Evolutionary conservation across 2,329 filamentous ascomycete genomes (phyloP).

Genomic region (Fonsecaea pedrosoi): DNA sequence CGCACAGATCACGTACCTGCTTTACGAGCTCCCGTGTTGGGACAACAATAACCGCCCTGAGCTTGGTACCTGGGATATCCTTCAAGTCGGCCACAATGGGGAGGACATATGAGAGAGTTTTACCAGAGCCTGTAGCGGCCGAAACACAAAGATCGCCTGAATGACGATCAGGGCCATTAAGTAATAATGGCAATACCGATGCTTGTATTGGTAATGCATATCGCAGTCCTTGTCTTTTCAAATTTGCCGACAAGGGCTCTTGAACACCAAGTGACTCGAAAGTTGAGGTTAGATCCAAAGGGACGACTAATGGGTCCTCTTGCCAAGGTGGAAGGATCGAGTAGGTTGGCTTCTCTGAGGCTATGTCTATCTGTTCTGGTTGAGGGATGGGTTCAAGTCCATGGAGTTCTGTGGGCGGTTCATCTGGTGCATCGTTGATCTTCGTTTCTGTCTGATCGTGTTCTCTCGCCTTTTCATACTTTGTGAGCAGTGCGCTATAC

Average conservation of each 20-base stretch:
- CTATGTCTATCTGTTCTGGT: constrained; percentile 61
- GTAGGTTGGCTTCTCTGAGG: constrained; percentile 69
- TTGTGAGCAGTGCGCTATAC: constrained; percentile 42
- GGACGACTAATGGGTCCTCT: constrained; percentile 61
- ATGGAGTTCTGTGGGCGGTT: constrained; percentile 51
- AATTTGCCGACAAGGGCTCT: constrained; percentile 63
- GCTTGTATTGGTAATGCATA: constrained; percentile 81
- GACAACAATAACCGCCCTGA: constrained; percentile 83
- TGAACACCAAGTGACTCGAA: constrained; percentile 72
- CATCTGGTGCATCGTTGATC: constrained; percentile 38
- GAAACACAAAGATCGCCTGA: constrained; percentile 85
- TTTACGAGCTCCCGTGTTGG: constrained; percentile 89
- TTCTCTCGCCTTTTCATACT: constrained; percentile 40
- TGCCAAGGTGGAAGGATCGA: constrained; percentile 84
- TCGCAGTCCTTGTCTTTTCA: constrained; percentile 72
- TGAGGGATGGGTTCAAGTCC: constrained; percentile 84
- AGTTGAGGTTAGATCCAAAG: constrained; percentile 52
- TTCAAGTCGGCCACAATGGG: constrained; percentile 82
- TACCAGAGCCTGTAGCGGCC: constrained; percentile 93
- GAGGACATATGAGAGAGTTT: constrained; percentile 88
- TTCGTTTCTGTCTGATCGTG: constrained; percentile 20
- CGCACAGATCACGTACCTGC: constrained; percentile 80
- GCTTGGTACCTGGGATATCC: constrained; percentile 65
- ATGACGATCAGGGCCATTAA: constrained; percentile 67
- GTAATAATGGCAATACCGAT: constrained; percentile 77